Conservation (phyloP, 352 stramenopile genomes). For the Pythium grandisporangium region DNA sequence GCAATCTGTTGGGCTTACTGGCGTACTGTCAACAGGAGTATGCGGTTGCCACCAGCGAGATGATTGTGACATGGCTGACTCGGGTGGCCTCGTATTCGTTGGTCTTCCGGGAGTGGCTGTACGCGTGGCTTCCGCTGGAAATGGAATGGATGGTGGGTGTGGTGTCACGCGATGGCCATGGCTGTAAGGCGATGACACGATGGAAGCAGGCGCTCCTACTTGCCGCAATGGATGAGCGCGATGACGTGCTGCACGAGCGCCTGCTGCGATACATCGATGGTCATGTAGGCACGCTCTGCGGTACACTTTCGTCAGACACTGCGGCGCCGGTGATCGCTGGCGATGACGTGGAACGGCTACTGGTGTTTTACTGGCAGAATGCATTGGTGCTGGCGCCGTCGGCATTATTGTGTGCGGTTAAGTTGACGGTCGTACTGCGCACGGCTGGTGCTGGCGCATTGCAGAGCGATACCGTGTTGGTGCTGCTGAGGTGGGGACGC, state of each 20-base stretch:
- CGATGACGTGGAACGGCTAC: slow-evolving; percentile 14
- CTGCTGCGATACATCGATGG: slow-evolving; percentile 19
- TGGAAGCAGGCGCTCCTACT: slow-evolving; percentile 26
- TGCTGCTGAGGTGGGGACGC: slow-evolving; percentile 29
- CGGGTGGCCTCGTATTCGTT: neutral
- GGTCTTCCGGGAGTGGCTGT: slow-evolving; percentile 29
- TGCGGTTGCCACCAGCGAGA: slow-evolving; percentile 1
- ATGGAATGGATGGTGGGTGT: too few species aligned
- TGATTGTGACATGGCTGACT: slow-evolving; percentile 5
- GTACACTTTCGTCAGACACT: neutral
- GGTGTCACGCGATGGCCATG: neutral
- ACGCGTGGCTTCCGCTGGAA: slow-evolving; percentile 16
- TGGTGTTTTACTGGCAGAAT: slow-evolving; percentile 34
- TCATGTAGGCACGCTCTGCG: neutral
- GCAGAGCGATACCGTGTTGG: slow-evolving; percentile 9
- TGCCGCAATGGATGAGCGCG: slow-evolving; percentile 20
- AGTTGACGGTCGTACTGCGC: slow-evolving; percentile 19
- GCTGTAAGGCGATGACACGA: slow-evolving; percentile 9
- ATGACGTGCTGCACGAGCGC: slow-evolving; percentile 10
- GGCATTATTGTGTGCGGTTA: slow-evolving; percentile 30
- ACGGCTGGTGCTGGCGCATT: slow-evolving; percentile 7
- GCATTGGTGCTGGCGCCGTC: slow-evolving; percentile 19
- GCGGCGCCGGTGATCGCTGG: neutral
- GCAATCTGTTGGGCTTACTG: slow-evolving; percentile 22
- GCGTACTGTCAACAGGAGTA: slow-evolving; percentile 17